These are phyloP conservation scores for Sextonia rubra DNA, from an alignment of 164 flowering plant species.

Conservation along the genomic window DNA sequence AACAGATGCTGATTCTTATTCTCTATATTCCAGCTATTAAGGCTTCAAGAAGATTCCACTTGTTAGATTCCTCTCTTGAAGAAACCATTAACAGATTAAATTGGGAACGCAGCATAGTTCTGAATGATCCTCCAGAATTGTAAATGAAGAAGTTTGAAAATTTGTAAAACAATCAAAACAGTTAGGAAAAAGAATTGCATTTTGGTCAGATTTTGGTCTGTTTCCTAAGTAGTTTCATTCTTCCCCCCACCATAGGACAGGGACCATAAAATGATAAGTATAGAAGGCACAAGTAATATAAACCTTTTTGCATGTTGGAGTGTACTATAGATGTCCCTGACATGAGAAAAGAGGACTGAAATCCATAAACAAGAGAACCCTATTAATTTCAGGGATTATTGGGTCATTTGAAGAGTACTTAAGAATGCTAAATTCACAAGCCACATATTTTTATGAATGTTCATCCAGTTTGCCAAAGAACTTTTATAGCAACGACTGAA, in stretches of 20 bases:
- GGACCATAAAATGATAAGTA: no score
- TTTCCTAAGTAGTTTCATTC: no score
- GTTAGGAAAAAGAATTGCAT: no score
- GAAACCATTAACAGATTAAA: constrained; percentile 4
- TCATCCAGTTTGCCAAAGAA: background rate
- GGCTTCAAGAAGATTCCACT: constrained; percentile 7
- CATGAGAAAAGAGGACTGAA: no score
- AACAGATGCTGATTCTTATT: constrained; percentile 6
- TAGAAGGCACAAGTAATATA: no score
- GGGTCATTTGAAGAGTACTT: background rate
- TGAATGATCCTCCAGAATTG: background rate
- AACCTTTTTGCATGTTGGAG: no score
- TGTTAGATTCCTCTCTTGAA: constrained; percentile 2
- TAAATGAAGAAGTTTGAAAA: no score
- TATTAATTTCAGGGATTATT: background rate
- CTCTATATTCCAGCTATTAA: constrained; percentile 3
- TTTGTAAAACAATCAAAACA: no score
- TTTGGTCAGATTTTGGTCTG: no score
- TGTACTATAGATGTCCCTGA: no score
- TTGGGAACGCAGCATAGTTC: background rate
- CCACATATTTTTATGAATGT: background rate
- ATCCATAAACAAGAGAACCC: background rate
- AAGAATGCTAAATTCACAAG: background rate
- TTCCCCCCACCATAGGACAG: no score
- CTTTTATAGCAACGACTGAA: no score